These are phyloP conservation scores for Cephaloascus fragrans DNA, from an alignment of 805 yeast species.

Conservation along the genomic window DNA sequence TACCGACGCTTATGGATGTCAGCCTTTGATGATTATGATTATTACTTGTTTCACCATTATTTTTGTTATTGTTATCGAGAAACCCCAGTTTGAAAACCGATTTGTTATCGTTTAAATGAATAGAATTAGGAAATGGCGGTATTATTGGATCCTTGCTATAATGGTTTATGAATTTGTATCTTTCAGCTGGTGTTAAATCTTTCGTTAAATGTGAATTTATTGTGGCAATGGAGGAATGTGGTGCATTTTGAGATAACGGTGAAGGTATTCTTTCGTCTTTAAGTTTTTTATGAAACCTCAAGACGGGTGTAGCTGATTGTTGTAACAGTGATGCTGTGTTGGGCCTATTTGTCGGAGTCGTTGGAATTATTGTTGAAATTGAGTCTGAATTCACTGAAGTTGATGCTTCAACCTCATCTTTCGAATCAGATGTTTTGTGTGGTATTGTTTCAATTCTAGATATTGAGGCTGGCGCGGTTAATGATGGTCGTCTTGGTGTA, in stretches of 20 bases:
- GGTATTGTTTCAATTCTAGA: not conserved
- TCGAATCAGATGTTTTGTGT: not conserved
- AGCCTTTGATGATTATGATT: slow-evolving; percentile 24
- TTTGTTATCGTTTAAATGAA: slow-evolving; percentile 24
- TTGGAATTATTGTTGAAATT: not conserved
- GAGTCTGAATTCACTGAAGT: not conserved
- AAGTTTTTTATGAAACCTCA: not conserved
- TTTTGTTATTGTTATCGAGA: slow-evolving; percentile 7
- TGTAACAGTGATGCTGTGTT: not conserved
- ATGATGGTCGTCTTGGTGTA: not conserved
- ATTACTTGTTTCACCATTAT: slow-evolving; percentile 10
- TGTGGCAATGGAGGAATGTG: slow-evolving; percentile 17
- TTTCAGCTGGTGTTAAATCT: slow-evolving; percentile 2
- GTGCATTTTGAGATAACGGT: slow-evolving; percentile 22
- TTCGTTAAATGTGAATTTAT: slow-evolving; percentile 14
- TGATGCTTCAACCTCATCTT: too few species aligned
- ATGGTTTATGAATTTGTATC: slow-evolving; percentile 31
- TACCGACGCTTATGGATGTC: slow-evolving; percentile 28
- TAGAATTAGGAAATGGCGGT: slow-evolving; percentile 29
- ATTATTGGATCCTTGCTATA: slow-evolving; percentile 30
- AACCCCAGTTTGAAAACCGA: slow-evolving; percentile 13
- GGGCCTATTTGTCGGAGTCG: not conserved
- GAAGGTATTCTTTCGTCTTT: slow-evolving; percentile 15
- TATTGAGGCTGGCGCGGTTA: not conserved
- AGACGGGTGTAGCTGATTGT: not conserved